Conservation (phyloP, 2,329 filamentous ascomycete genomes). For the Clonostachys solani region DNA sequence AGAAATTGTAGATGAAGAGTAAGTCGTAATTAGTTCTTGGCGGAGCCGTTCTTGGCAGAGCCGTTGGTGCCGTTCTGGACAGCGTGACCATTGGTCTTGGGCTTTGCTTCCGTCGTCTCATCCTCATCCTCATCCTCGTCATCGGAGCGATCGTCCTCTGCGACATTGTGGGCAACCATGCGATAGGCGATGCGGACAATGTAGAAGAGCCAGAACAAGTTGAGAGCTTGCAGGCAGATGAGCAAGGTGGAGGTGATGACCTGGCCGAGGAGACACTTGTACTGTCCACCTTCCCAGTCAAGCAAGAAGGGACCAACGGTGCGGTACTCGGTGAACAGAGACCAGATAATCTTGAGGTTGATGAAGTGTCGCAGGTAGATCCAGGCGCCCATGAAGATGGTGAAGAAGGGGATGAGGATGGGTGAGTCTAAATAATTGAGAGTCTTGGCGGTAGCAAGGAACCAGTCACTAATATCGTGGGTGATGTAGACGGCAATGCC, state of each 20-base stretch:
- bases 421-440: conserved; percentile 84
- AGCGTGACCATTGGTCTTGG: conserved; percentile 9
- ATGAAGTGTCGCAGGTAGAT: conserved; percentile 86
- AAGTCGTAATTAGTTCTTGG: conserved; percentile 3
- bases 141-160: conserved; percentile 70
- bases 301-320: conserved; percentile 72
- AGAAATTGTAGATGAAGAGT: neutral
- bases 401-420: conserved; percentile 81
- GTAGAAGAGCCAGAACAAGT: conserved; percentile 78
- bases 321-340: conserved; percentile 70
- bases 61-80: conserved; percentile 2
- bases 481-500: conserved; percentile 91
- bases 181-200: conserved; percentile 72
- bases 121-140: conserved; percentile 60
- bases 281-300: conserved; percentile 73
- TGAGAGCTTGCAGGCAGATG: conserved; percentile 65
- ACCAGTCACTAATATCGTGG: conserved; percentile 92
- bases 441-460: conserved; percentile 87
- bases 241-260: conserved; percentile 64
- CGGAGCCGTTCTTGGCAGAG: conserved; percentile 5
- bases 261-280: conserved; percentile 70
- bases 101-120: conserved; percentile 20
- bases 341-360: conserved; percentile 73
- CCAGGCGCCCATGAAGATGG: conserved; percentile 77
- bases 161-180: conserved; percentile 57